Evolutionary conservation across 2,329 filamentous ascomycete genomes (phyloP).

Genomic region (Neofusicoccum kwambonambiense): DNA sequence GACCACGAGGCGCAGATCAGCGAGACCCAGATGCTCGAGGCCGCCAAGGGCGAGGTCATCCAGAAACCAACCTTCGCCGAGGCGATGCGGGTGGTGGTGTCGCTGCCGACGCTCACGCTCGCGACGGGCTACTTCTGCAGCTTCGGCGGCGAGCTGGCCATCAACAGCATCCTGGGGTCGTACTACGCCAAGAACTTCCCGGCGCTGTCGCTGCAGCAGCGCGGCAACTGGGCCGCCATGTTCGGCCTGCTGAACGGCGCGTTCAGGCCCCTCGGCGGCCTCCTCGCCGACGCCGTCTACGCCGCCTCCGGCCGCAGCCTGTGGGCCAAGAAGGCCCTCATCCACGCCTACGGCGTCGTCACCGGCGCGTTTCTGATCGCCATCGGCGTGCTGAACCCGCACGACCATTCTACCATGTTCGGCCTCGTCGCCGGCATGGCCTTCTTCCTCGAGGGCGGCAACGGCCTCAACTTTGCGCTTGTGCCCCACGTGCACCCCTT

Average conservation of each 20-base stretch:
- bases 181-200: constrained; percentile 61
- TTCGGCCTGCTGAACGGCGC: constrained; percentile 73
- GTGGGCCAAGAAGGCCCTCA: constrained; percentile 64
- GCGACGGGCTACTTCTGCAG: constrained; percentile 59
- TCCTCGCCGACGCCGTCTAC: constrained; percentile 58
- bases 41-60: constrained; percentile 60
- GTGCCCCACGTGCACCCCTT: constrained; percentile 82
- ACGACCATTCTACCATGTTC: constrained; percentile 64
- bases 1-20: constrained; percentile 51
- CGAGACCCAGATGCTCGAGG: constrained; percentile 54
- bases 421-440: constrained; percentile 75
- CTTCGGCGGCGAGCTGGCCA: constrained; percentile 60
- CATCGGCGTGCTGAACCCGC: constrained; percentile 65
- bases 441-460: constrained; percentile 79
- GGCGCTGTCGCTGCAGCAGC: constrained; percentile 52
- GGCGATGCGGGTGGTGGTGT: constrained; percentile 60
- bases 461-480: constrained; percentile 82
- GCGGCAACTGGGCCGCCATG: constrained; percentile 66
- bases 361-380: constrained; percentile 60
- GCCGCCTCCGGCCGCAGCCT: constrained; percentile 47
- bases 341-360: constrained; percentile 56
- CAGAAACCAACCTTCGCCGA: constrained; percentile 62
- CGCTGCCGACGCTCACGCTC: constrained; percentile 55
- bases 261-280: constrained; percentile 65
- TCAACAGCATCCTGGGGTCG: constrained; percentile 60